phyloP scores from a whole-genome alignment of 2,329 filamentous ascomycete genomes.

The Tolypocladium ovalisporum region DNA sequence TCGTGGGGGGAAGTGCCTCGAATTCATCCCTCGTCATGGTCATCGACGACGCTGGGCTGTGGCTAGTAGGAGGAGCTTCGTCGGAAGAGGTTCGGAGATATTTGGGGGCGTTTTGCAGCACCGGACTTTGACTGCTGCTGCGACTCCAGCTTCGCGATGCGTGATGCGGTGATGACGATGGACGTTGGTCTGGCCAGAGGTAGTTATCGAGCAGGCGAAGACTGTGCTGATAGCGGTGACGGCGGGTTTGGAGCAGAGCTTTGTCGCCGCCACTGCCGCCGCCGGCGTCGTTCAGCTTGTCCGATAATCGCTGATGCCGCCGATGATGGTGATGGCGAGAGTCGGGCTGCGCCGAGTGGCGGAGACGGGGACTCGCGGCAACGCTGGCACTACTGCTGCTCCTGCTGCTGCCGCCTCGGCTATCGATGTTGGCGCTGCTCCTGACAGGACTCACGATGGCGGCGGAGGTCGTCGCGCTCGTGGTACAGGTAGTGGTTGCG shows the following conservation, averaged over 20 bases:
- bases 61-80: constrained; percentile 6
- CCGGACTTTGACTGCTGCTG: constrained; percentile 9
- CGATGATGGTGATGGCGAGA: not conserved
- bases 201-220: not conserved
- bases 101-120: constrained; percentile 8
- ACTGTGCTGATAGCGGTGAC: constrained; percentile 1
- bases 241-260: not conserved
- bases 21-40: constrained; percentile 30
- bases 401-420: not conserved
- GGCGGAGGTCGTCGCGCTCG: not conserved
- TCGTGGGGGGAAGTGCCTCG: constrained; percentile 40
- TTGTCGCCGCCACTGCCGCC: constrained; percentile 1
- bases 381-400: not conserved
- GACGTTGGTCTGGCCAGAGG: not conserved
- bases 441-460: not conserved
- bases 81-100: constrained; percentile 14
- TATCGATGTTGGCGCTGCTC: not conserved
- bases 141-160: constrained; percentile 10
- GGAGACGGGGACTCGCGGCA: not conserved
- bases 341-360: not conserved
- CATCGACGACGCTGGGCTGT: constrained; percentile 14
- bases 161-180: constrained; percentile 3
- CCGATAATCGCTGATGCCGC: not conserved
- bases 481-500: not conserved
- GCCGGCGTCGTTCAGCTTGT: not conserved